Conservation (phyloP, 179 eudicot genomes). For the Vitellaria paradoxa region DNA sequence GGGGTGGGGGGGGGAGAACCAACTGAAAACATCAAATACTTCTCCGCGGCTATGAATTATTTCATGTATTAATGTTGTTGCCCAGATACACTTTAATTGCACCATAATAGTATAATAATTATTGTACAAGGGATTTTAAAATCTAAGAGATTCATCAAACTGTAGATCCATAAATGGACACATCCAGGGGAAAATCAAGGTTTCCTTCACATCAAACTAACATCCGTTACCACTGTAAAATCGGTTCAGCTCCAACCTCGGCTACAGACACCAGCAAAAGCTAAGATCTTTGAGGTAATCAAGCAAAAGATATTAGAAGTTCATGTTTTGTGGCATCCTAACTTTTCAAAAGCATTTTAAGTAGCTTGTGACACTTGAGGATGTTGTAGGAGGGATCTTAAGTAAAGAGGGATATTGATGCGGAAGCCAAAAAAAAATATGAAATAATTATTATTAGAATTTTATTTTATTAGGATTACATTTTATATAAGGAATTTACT, state of each 20-base stretch:
- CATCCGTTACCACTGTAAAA: constrained; percentile 10
- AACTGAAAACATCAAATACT: not conserved
- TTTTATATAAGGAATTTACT: too few species aligned
- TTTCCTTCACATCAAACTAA: not conserved
- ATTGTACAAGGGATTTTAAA: not conserved
- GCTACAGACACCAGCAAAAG: not conserved
- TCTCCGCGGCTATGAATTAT: not conserved
- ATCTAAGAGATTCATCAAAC: not conserved
- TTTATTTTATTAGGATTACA: too few species aligned
- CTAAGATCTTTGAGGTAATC: too few species aligned
- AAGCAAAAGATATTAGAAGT: too few species aligned
- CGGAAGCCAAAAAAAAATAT: too few species aligned
- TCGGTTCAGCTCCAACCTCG: not conserved
- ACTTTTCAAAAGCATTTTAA: too few species aligned
- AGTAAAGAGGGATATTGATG: too few species aligned
- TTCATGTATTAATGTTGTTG: not conserved
- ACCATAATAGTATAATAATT: not conserved
- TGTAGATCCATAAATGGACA: not conserved
- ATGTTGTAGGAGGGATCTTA: too few species aligned
- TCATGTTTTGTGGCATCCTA: too few species aligned
- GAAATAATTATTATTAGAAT: too few species aligned
- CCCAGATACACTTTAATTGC: not conserved
- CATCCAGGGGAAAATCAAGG: not conserved
- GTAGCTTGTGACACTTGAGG: too few species aligned
- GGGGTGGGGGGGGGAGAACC: too few species aligned